phyloP scores from a whole-genome alignment of 192 early-diverging fungal species.

The Kickxella alabastrina region DNA sequence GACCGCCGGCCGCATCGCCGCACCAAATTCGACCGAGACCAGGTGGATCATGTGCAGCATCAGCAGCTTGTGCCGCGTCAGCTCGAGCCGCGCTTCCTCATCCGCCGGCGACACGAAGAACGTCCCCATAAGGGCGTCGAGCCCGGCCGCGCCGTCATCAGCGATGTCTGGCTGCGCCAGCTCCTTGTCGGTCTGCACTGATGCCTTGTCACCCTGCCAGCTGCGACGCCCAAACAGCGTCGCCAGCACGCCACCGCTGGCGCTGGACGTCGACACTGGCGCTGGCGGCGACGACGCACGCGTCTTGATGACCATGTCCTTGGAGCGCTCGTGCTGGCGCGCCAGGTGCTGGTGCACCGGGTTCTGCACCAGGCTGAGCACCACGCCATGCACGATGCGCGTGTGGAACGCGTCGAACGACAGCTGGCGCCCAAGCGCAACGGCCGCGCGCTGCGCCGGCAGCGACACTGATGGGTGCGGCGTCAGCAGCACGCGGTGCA shows the following conservation, averaged over 20 bases:
- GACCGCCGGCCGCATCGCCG: constrained; percentile 42
- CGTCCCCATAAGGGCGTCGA: not conserved
- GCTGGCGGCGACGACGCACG: constrained; percentile 5
- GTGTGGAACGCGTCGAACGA: constrained; percentile 44
- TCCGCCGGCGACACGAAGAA: constrained; percentile 44
- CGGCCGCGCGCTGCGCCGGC: constrained; percentile 42
- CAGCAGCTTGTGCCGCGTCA: constrained; percentile 45
- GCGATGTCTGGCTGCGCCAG: not conserved
- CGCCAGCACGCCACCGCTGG: constrained; percentile 23
- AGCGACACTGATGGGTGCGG: constrained; percentile 40
- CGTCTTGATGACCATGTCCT: constrained; percentile 39
- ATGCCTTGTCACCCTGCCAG: constrained; percentile 21
- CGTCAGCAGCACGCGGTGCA: constrained; percentile 47
- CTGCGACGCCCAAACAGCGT: constrained; percentile 35
- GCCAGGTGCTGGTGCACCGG: constrained; percentile 21
- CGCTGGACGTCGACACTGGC: not conserved
- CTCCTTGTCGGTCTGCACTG: not conserved
- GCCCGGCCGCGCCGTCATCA: not conserved
- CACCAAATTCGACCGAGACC: constrained; percentile 41
- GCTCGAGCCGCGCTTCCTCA: constrained; percentile 37
- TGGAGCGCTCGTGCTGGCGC: constrained; percentile 33
- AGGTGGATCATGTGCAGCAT: constrained; percentile 51
- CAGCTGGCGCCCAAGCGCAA: constrained; percentile 33
- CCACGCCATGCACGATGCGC: constrained; percentile 47
- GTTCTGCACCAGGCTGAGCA: constrained; percentile 43